Percentiles rank a stretch among this genome's conserved stretches.
Evolutionary conservation across 2,329 filamentous ascomycete genomes (phyloP).

Genomic region (Colletotrichum somersetense): DNA sequence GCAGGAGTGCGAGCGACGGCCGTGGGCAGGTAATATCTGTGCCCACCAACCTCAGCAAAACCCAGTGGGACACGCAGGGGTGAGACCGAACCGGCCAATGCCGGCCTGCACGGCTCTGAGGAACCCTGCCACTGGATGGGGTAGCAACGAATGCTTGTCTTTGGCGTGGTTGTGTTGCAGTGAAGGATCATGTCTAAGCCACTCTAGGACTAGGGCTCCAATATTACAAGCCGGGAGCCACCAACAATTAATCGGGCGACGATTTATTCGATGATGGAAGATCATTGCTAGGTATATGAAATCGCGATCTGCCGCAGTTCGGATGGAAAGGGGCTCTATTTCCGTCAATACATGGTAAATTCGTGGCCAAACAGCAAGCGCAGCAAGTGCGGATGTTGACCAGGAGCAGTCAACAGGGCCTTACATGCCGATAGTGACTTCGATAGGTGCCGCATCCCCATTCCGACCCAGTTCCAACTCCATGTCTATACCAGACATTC

Average conservation of each 20-base stretch:
- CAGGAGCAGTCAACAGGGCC: too few species aligned
- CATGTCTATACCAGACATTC: too few species aligned
- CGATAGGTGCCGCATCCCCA: too few species aligned
- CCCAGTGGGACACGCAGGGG: constrained; percentile 1
- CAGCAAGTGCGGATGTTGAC: too few species aligned
- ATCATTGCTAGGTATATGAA: neutral
- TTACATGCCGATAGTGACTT: too few species aligned
- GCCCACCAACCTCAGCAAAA: constrained; percentile 9
- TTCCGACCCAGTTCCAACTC: too few species aligned
- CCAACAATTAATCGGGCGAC: neutral
- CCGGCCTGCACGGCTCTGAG: neutral
- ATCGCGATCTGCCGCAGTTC: neutral
- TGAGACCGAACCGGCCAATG: constrained; percentile 22
- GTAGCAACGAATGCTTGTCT: neutral
- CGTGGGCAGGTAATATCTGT: constrained; percentile 10
- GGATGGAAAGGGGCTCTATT: too few species aligned
- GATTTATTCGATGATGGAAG: neutral
- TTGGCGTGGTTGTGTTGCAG: neutral
- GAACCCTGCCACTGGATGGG: neutral
- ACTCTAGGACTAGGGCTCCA: neutral
- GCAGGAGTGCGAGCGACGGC: constrained; percentile 20
- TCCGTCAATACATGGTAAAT: too few species aligned
- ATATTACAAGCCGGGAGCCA: neutral
- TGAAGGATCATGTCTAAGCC: neutral
- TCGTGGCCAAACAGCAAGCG: neutral